Conservation (phyloP, 345 rosid species). For the Passiflora organensis region DNA sequence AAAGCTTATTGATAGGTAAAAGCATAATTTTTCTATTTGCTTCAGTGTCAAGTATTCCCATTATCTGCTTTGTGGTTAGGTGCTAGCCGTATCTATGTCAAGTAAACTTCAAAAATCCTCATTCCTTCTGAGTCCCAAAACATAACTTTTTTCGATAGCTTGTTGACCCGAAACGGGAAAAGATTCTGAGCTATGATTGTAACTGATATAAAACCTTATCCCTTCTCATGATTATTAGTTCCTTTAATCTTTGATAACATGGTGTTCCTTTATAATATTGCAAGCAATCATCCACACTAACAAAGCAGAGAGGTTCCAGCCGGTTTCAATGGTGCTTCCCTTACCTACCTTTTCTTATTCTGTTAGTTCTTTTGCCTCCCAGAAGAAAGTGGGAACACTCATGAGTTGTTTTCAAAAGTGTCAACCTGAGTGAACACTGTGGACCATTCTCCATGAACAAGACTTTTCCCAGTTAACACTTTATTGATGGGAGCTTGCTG, state of each 20-base stretch:
- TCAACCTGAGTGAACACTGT: no score
- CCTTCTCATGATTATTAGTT: constrained; percentile 13
- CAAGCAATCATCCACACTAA: constrained; percentile 6
- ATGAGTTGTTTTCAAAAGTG: no score
- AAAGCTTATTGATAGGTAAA: constrained; percentile 56
- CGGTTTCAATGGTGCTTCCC: constrained; percentile 9
- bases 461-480: no score
- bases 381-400: no score
- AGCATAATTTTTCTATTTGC: no score
- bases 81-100: neutral
- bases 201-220: constrained; percentile 11
- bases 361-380: neutral
- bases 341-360: neutral
- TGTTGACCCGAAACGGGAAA: neutral
- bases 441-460: no score
- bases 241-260: constrained; percentile 8
- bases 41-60: no score
- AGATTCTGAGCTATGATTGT: constrained; percentile 12
- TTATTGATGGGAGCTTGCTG: no score
- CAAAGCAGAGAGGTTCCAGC: constrained; percentile 9
- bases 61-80: neutral
- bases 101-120: neutral
- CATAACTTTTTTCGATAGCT: neutral
- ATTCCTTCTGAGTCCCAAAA: neutral
- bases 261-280: neutral